Evolutionary conservation across 1,284 basidiomycete species (phyloP).

Genomic region (Jaminaea rosea): DNA sequence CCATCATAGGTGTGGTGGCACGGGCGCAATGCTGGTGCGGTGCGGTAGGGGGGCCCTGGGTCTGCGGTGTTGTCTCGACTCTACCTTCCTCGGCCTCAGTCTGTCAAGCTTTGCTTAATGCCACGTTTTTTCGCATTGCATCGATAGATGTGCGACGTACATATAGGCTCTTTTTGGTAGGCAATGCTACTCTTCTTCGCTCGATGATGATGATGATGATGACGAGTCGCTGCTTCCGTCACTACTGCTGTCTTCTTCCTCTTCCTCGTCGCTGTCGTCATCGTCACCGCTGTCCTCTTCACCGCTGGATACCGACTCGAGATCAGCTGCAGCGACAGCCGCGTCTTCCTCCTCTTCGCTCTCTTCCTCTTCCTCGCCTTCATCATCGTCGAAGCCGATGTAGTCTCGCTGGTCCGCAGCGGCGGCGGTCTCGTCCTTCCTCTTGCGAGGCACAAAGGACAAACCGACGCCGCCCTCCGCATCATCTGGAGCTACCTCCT

Average conservation of each 20-base stretch:
- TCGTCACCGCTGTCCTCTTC: conserved; percentile 6
- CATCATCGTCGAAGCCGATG: conserved; percentile 28
- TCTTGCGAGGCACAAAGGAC: conserved; percentile 3
- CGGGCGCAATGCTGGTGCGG: too few relatives aligned
- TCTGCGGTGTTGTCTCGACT: too few relatives aligned
- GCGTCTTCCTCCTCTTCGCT: conserved; percentile 6
- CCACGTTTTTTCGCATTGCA: too few relatives aligned
- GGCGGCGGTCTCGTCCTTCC: conserved; percentile 22
- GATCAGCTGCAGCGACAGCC: conserved; percentile 12
- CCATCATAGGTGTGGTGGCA: too few relatives aligned
- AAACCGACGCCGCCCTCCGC: conserved; percentile 11
- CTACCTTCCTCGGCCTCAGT: too few relatives aligned
- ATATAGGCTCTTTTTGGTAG: too few relatives aligned
- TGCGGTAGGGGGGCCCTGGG: too few relatives aligned
- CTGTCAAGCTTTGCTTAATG: too few relatives aligned
- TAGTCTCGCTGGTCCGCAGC: conserved; percentile 27
- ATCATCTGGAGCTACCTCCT: conserved; percentile 3
- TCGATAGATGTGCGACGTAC: too few relatives aligned
- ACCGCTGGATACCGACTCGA: conserved; percentile 11
- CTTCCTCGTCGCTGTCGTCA: background rate
- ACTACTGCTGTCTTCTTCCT: background rate
- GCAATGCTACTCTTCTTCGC: background rate
- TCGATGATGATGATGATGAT: too few relatives aligned
- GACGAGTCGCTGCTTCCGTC: conserved; percentile 2
- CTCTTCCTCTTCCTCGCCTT: conserved; percentile 7